Evolutionary conservation across 352 stramenopile genomes (phyloP).

Genomic region (Globisporangium radiosum): DNA sequence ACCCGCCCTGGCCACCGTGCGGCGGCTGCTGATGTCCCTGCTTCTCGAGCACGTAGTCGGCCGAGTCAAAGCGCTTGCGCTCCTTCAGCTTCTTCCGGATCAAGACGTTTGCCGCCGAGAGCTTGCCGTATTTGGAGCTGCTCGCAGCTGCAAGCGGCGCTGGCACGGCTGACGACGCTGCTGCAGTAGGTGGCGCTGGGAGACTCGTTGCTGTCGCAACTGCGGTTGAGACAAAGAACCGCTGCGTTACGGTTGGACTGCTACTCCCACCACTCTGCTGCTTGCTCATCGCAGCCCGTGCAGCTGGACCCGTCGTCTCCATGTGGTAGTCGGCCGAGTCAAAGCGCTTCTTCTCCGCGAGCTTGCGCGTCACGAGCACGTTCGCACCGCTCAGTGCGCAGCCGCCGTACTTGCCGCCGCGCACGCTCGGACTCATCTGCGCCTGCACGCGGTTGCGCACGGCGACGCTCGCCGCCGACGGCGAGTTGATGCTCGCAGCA

Average conservation of each 20-base stretch:
- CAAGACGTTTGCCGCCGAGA: slow-evolving; percentile 63
- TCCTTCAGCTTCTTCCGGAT: slow-evolving; percentile 77
- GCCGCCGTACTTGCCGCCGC: slow-evolving; percentile 38
- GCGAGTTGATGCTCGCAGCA: slow-evolving; percentile 32
- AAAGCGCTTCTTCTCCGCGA: slow-evolving; percentile 32
- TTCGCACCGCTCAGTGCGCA: slow-evolving; percentile 19
- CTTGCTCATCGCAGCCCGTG: neutral
- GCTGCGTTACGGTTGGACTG: neutral
- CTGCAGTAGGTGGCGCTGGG: neutral
- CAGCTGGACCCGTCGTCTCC: slow-evolving; percentile 4
- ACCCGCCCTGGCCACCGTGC: slow-evolving; percentile 14
- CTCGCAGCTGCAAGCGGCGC: slow-evolving; percentile 1
- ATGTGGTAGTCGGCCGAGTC: slow-evolving; percentile 34
- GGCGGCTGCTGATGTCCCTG: slow-evolving; percentile 21
- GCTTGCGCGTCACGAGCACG: slow-evolving; percentile 26
- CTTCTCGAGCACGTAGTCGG: slow-evolving; percentile 68
- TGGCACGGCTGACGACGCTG: slow-evolving; percentile 1
- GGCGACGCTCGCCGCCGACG: slow-evolving; percentile 26
- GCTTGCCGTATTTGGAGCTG: slow-evolving; percentile 52
- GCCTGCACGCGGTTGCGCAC: slow-evolving; percentile 17
- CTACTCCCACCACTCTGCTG: neutral
- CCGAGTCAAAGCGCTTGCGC: slow-evolving; percentile 78
- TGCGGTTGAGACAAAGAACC: slow-evolving; percentile 4
- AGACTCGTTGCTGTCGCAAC: neutral
- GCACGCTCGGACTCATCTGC: slow-evolving; percentile 53